These are phyloP conservation scores for Colletotrichum karsti DNA, from an alignment of 2,329 filamentous ascomycete species.

Conservation along the genomic window DNA sequence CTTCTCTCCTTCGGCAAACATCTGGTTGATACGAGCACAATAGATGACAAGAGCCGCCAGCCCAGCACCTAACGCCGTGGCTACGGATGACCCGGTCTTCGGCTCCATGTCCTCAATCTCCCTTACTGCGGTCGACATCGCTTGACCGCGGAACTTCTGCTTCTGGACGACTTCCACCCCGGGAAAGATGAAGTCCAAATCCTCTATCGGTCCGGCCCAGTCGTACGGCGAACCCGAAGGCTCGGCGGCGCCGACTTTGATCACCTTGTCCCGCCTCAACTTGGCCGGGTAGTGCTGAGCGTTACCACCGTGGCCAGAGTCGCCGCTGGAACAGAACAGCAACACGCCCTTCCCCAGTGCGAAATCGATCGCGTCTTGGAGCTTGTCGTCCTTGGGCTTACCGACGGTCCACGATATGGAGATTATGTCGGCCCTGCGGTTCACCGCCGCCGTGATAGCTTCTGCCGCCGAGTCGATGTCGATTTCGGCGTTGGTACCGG, in stretches of 20 bases:
- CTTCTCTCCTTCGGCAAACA: slow-evolving; percentile 10
- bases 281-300: slow-evolving; percentile 28
- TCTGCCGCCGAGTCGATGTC: slow-evolving; percentile 22
- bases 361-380: slow-evolving; percentile 21
- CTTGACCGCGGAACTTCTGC: not conserved
- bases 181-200: slow-evolving; percentile 40
- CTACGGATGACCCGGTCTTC: slow-evolving; percentile 35
- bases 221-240: slow-evolving; percentile 30
- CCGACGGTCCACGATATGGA: slow-evolving; percentile 41
- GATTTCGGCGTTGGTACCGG: slow-evolving; percentile 11
- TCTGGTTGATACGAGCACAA: slow-evolving; percentile 27
- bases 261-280: slow-evolving; percentile 22
- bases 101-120: not conserved
- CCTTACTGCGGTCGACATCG: no score
- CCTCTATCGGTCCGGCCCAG: slow-evolving; percentile 30
- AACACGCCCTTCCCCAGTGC: slow-evolving; percentile 40
- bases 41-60: slow-evolving; percentile 41
- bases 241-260: slow-evolving; percentile 39
- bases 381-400: slow-evolving; percentile 19
- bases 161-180: slow-evolving; percentile 35
- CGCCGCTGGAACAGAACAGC: slow-evolving; percentile 47
- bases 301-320: slow-evolving; percentile 34
- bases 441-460: slow-evolving; percentile 32
- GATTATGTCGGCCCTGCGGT: slow-evolving; percentile 36
- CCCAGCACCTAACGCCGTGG: slow-evolving; percentile 40